A percentile compares a stretch with the other conserved stretches of the same genome.
These are phyloP conservation scores for Globomyces sp. DNA, from an alignment of 371 early-diverging fungal genomes.

Conservation along the genomic window DNA sequence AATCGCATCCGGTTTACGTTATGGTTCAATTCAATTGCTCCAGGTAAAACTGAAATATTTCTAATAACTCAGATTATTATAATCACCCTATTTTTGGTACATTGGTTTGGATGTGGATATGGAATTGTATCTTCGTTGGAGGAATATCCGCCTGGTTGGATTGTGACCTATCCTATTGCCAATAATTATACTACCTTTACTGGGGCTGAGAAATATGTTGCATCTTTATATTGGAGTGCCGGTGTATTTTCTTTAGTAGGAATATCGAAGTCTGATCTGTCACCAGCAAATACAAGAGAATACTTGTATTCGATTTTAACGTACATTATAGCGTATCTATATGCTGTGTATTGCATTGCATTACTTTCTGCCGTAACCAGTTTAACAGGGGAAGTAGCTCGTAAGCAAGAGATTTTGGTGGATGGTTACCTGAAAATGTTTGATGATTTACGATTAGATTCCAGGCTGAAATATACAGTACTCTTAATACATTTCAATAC, in stretches of 20 bases:
- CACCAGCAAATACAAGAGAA: constrained; percentile 36
- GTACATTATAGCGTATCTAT: constrained; percentile 36
- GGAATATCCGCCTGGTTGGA: constrained; percentile 37
- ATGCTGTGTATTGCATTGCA: constrained; percentile 43
- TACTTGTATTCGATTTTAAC: constrained; percentile 39
- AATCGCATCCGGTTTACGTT: constrained; percentile 38
- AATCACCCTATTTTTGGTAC: constrained; percentile 39
- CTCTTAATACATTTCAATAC: not conserved
- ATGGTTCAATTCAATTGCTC: constrained; percentile 35
- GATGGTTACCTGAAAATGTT: constrained; percentile 53
- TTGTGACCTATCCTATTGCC: constrained; percentile 19
- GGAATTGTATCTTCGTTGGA: constrained; percentile 31
- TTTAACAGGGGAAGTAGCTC: constrained; percentile 23
- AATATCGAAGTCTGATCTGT: constrained; percentile 21
- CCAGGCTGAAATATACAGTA: constrained; percentile 35
- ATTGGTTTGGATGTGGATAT: constrained; percentile 52
- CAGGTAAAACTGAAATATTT: constrained; percentile 28
- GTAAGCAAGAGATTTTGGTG: constrained; percentile 41
- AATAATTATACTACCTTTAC: constrained; percentile 15
- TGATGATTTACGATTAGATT: constrained; percentile 39
- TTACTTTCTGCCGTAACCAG: constrained; percentile 35
- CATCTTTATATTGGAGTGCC: constrained; percentile 41
- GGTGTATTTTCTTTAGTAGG: constrained; percentile 37
- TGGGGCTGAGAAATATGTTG: constrained; percentile 29
- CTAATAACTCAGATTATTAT: constrained; percentile 20